phyloP scores from a whole-genome alignment of 306 rosid species.

The Lupinus albus region DNA sequence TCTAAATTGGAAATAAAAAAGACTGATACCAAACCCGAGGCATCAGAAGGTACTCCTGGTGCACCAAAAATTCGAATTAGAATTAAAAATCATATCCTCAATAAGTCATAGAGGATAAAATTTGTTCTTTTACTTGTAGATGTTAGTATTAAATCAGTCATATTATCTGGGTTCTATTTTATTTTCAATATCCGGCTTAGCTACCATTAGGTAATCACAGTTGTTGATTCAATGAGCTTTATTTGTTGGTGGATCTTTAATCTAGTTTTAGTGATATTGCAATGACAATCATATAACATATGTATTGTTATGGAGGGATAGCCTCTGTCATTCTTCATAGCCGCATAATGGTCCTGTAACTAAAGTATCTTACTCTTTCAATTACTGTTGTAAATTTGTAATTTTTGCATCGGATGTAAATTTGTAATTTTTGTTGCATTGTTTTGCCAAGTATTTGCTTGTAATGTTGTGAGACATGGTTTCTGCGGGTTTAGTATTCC shows the following conservation, averaged over 20 bases:
- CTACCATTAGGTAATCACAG: constrained; percentile 5
- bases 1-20: constrained; percentile 47
- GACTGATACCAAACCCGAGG: constrained; percentile 51
- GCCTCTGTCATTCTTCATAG: constrained; percentile 2
- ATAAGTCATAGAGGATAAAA: constrained; percentile 47
- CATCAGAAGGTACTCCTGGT: constrained; percentile 62
- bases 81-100: constrained; percentile 61
- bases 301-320: constrained; percentile 2
- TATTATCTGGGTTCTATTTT: constrained; percentile 35
- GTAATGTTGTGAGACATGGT: background rate
- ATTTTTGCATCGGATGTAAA: constrained; percentile 19
- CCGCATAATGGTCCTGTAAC: constrained; percentile 6
- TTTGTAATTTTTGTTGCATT: constrained; percentile 26
- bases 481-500: background rate
- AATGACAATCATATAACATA: constrained; percentile 34
- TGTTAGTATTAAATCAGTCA: constrained; percentile 33
- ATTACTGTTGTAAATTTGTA: constrained; percentile 28
- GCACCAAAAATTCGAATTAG: constrained; percentile 80
- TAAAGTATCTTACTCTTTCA: background rate
- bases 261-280: constrained; percentile 29
- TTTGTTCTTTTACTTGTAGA: constrained; percentile 1
- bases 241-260: constrained; percentile 24
- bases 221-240: constrained; percentile 43
- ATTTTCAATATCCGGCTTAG: constrained; percentile 34
- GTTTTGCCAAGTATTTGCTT: background rate